Base-by-base conservation (phyloP, 1,284 basidiomycete species). In the Waitea zeae region DNA sequence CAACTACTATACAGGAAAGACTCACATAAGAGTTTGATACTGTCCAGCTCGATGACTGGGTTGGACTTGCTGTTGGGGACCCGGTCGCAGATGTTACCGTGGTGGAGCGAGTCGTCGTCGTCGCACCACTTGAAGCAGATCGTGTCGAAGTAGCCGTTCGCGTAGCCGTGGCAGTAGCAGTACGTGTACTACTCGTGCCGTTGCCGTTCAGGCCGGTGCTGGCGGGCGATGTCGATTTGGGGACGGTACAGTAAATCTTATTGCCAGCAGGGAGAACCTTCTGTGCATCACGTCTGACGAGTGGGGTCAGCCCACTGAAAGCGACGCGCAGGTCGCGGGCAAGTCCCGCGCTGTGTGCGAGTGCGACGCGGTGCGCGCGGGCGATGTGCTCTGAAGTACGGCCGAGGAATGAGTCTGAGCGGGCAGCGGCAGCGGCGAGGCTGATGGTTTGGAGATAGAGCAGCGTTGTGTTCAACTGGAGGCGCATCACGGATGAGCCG, bases 251-350 rank as follows among this genome's bases (percentile, higher is more conserved):
- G 44, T 49, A 57, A 5, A 39, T 14, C 24, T 42, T 39, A 22
- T 31, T 17, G n/a, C 17, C 35, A 29, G 26, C 42, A 38, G 22
- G 36, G 7, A 26, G 22, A n/a, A 26, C 22, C 22, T 7, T n/a
- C 22, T 26, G 22, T 7, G 22, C 7, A 7, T 7, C 22, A 26
- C 12, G 14, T 34, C 35, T 14, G n/a, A 19, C n/a, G 22, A 34
- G 29, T n/a, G 13, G 33, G 34, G 14, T 29, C 27, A 44, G 47
- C 30, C 64, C 59, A 24, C 60, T 52, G 44, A 82, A 68, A 9
- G 72, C 70, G 17, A 70, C 45, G 12, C 78, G 72, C 35, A 82
- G 59, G 49, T 82, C 78, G 40, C 59, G 59, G 9, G 79, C 78
- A 19, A 82, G 57, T 35, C 54, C 62, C 27, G 66, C 63, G 27